Percentiles rank a stretch among this genome's conserved stretches.
Conservation (phyloP, 768 basidiomycete genomes). For the Tylopilus plumbeoviolaceoides region DNA sequence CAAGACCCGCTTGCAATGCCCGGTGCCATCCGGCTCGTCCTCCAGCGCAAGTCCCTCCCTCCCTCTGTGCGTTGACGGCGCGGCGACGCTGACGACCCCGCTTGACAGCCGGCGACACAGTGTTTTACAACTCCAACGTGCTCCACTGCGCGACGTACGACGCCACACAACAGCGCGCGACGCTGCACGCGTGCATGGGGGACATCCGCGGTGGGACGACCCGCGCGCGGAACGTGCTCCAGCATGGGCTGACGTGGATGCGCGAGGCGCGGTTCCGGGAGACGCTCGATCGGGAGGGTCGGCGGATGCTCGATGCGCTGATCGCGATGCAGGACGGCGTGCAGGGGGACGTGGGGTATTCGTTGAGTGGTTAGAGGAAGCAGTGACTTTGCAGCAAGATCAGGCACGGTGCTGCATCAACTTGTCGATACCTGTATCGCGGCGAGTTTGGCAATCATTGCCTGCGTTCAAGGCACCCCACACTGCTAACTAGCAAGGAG, state of each 20-base stretch:
- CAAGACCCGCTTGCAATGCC: constrained; percentile 66
- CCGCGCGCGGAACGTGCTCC: constrained; percentile 69
- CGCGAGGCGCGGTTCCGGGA: constrained; percentile 44
- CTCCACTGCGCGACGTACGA: constrained; percentile 70
- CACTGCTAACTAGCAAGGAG: no score
- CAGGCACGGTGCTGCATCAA: no score
- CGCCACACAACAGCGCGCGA: constrained; percentile 46
- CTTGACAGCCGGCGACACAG: constrained; percentile 59
- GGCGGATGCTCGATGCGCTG: constrained; percentile 57
- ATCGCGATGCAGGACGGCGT: constrained; percentile 46
- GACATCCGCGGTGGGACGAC: constrained; percentile 55
- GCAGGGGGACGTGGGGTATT: constrained; percentile 47
- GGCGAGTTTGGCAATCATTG: no score
- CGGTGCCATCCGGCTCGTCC: constrained; percentile 49
- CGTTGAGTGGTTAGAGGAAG: constrained; percentile 35
- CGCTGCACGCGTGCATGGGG: constrained; percentile 69
- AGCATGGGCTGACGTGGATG: constrained; percentile 75
- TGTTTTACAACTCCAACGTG: constrained; percentile 79
- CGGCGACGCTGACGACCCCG: no score
- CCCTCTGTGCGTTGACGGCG: no score
- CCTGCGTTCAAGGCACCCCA: no score
- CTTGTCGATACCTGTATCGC: no score
- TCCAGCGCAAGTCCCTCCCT: constrained; percentile 45
- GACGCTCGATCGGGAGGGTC: constrained; percentile 43
- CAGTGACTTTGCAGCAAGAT: no score